Conservation (phyloP, 495 filamentous ascomycete genomes). For the Zalerion maritima region DNA sequence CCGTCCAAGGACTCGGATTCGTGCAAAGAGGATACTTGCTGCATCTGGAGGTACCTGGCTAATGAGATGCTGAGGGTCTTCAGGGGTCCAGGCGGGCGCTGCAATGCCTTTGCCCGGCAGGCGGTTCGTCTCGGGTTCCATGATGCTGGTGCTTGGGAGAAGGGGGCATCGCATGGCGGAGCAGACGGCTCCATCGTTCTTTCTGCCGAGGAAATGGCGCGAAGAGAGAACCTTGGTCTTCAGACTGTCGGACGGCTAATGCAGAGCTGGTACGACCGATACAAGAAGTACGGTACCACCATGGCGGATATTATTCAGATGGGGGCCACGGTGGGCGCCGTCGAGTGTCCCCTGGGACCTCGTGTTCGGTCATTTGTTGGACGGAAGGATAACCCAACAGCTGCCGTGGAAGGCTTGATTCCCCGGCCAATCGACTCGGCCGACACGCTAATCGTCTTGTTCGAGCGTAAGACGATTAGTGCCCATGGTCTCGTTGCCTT, state of each 20-base stretch:
- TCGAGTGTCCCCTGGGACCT: slow-evolving; percentile 19
- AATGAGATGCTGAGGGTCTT: slow-evolving; percentile 19
- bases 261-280: slow-evolving; percentile 10
- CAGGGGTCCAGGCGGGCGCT: slow-evolving; percentile 10
- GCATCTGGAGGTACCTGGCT: slow-evolving; percentile 27
- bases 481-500: slow-evolving; percentile 30
- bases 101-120: slow-evolving; percentile 11
- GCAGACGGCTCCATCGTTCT: slow-evolving; percentile 20
- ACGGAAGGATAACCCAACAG: slow-evolving; percentile 16
- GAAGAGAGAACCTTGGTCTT: slow-evolving; percentile 16
- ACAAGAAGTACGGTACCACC: slow-evolving; percentile 10
- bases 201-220: slow-evolving; percentile 8
- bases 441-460: slow-evolving; percentile 25
- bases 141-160: slow-evolving; percentile 20
- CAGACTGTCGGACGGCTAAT: slow-evolving; percentile 9
- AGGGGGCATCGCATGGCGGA: slow-evolving; percentile 11
- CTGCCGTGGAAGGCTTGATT: slow-evolving; percentile 17
- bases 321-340: slow-evolving; percentile 15
- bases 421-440: slow-evolving; percentile 16
- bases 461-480: slow-evolving; percentile 33
- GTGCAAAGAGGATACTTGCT: slow-evolving; percentile 23
- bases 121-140: slow-evolving; percentile 22
- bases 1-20: slow-evolving; percentile 9
- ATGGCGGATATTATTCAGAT: slow-evolving; percentile 21
- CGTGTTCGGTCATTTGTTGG: slow-evolving; percentile 24